Percentiles rank a stretch among this genome's conserved stretches.
These are phyloP conservation scores for Phialemonium atrogriseum DNA, from an alignment of 2,329 filamentous ascomycete genomes.

Conservation along the genomic window DNA sequence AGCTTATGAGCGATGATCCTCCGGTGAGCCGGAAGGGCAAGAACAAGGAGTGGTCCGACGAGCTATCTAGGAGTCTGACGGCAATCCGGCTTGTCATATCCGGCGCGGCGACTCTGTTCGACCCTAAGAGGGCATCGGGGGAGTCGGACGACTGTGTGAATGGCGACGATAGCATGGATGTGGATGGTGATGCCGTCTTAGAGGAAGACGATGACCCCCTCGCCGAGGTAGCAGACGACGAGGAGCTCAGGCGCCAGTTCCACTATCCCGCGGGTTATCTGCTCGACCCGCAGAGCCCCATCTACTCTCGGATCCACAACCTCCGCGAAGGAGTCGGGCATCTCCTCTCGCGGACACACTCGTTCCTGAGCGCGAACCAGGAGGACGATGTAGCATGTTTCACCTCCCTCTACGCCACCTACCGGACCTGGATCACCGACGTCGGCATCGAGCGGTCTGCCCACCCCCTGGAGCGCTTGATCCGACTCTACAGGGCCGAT, in stretches of 20 bases:
- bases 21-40: conserved; percentile 86
- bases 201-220: conserved; percentile 45
- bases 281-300: conserved; percentile 50
- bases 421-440: conserved; percentile 94
- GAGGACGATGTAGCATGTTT: conserved; percentile 96
- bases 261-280: conserved; percentile 83
- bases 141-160: conserved; percentile 36
- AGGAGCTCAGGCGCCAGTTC: conserved; percentile 78
- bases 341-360: conserved; percentile 74
- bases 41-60: conserved; percentile 98
- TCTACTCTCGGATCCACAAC: conserved; percentile 71
- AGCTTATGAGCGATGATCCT: conserved; percentile 73
- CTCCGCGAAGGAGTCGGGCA: conserved; percentile 74
- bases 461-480: conserved; percentile 81
- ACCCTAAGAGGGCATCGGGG: conserved; percentile 62
- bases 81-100: conserved; percentile 84
- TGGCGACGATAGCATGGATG: conserved; percentile 43
- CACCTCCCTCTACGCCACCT: conserved; percentile 84
- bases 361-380: conserved; percentile 73
- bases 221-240: conserved; percentile 64
- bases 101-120: conserved; percentile 83
- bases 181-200: conserved; percentile 34
- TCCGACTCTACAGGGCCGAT: conserved; percentile 76
- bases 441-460: conserved; percentile 94
- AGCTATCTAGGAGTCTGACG: conserved; percentile 82